Evolutionary conservation across 495 filamentous ascomycete genomes (phyloP), one percentile per base, ranked within the genome.

Genomic region (Penicillium diatomitis): DNA sequence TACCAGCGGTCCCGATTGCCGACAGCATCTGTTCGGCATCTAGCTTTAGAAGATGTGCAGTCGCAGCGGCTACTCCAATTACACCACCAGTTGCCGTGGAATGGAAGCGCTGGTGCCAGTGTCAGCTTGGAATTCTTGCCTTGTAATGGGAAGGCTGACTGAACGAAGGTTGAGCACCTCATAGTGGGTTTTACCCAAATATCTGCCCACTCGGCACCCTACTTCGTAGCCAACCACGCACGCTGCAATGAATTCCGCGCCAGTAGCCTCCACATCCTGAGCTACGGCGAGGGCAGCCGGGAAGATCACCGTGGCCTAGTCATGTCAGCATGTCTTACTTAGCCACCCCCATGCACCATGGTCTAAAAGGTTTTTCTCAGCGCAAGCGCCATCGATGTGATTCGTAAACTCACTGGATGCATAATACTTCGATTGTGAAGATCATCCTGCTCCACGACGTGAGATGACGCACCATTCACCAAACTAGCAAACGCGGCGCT

Each of bases 381-480:
- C 3, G 32, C 6, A 9, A 11, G 6, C 28, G n/a, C 41, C 2
- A 32, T 42, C 10, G 8, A 28, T 20, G 35, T 2, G 31, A 6
- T 28, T 34, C 20, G 20, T 20, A 44, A 30, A 57, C 62, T 35
- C 35, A 68, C 65, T 11, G 65, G 65, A 54, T 68, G 65, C 59
- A 62, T 63, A 33, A 68, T 68, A 48, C 65, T 68, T 7, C 62
- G 48, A 50, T 66, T 68, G 46, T 68, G 65, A 40, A 68, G 56
- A 53, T 68, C 65, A 57, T 68, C 65, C 40, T 68, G 65, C 46
- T 68, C 65, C 9, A 68, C 65, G 0, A 68, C 65, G 57, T 68
- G 65, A 2, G 63, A 61, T 8, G 65, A 51, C 30, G 61, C 65
- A n/a, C 54, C 65, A 44, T 68, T 68, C 3, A 68, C 50, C 38